Base-by-base conservation (phyloP, 306 rosid genomes). In the Prunus mume region DNA sequence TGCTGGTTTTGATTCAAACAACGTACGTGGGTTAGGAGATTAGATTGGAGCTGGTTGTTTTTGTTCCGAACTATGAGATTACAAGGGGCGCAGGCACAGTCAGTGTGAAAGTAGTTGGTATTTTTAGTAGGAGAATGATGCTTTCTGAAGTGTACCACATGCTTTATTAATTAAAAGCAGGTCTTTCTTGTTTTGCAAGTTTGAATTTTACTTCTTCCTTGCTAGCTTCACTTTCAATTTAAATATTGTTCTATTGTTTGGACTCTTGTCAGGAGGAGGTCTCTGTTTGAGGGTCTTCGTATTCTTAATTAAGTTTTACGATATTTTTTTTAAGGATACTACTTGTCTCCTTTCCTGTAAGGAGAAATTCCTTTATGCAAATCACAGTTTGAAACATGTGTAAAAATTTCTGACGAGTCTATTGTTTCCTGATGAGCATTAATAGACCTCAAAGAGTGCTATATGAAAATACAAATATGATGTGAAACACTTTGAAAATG, bases 1-100 rank as follows among this genome's bases (percentile, higher is more conserved):
- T 82, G 71, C 86, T 89, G 78, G 93, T 89, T 85, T 89, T 81
- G 76, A 65, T 71, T 52, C 43, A 76, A 71, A 57, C 57, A 24
- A 17, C 56, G 67, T 20, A 28, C 69, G 62, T 55, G 73, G 60
- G 67, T 79, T 80, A 58, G 41, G 41, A 34, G 41, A 34, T 34
- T 34, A 60, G 78, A 76, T 80, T 73, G 75, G 69, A 68, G 85
- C 83, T 74, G 80, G 81, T 79, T 74, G 86, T 79, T 76, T 81
- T 63, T 12, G 20, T 28, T 28, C 10, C 30, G 45, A 9, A 50
- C 15, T 3, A 17, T 32, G n/a, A 5, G 41, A 34, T 71, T 71
- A 30, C 75, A 71, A 12, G 41, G 46, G 30, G 60, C 22, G 60
- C 43, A 38, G 43, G 43, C 43, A 7, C 43, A 38, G 43, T 38